Percentiles rank a stretch among this genome's conserved stretches.
Conservation (phyloP, 2,329 filamentous ascomycete genomes). For the Hymenoscyphus infarciens region DNA sequence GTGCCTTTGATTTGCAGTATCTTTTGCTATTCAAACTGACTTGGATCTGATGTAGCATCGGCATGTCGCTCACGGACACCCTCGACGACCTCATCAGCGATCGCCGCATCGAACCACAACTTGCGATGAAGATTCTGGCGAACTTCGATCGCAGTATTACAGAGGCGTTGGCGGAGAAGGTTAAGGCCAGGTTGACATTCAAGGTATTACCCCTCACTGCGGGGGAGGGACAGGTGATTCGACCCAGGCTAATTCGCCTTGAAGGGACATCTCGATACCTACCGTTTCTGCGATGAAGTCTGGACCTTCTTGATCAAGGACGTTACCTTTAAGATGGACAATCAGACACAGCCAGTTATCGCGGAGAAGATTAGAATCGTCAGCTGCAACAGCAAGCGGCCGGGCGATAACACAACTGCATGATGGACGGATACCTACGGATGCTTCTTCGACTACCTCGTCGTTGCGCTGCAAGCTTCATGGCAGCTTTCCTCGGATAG, state of each 20-base stretch:
- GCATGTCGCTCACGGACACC: constrained; percentile 88
- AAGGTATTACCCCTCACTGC: constrained; percentile 61
- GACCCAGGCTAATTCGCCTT: constrained; percentile 22
- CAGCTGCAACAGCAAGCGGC: constrained; percentile 88
- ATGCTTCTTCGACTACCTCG: not conserved
- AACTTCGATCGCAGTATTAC: constrained; percentile 95
- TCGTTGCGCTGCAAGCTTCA: not conserved
- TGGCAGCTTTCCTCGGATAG: not conserved
- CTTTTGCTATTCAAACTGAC: constrained; percentile 27
- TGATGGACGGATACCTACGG: not conserved
- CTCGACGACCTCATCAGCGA: constrained; percentile 96
- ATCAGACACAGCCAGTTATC: constrained; percentile 63
- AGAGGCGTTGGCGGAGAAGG: constrained; percentile 85
- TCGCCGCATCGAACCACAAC: constrained; percentile 91
- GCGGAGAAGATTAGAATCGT: constrained; percentile 98
- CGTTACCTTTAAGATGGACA: constrained; percentile 96
- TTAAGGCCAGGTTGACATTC: constrained; percentile 87
- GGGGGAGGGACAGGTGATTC: not conserved
- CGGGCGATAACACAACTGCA: constrained; percentile 46
- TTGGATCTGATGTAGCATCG: constrained; percentile 62
- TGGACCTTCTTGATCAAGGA: constrained; percentile 99
- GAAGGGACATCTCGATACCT: constrained; percentile 94
- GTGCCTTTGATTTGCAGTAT: constrained; percentile 33
- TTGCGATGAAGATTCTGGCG: constrained; percentile 95
- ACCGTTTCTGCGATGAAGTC: constrained; percentile 98